These are phyloP conservation scores for Neonectria coccinea DNA, from an alignment of 2,329 filamentous ascomycete genomes.

Conservation along the genomic window DNA sequence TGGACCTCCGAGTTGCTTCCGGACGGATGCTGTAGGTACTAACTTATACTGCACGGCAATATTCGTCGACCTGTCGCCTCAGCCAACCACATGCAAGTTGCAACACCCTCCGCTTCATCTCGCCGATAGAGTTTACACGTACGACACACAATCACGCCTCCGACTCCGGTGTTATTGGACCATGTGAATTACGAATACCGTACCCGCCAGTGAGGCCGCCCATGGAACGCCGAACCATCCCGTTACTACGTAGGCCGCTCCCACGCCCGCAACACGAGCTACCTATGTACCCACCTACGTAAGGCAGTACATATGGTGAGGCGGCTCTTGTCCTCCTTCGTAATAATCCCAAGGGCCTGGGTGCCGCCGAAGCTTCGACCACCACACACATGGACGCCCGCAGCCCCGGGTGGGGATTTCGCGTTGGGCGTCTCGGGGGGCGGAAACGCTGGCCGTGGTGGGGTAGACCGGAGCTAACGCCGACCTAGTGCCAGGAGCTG, in stretches of 20 bases:
- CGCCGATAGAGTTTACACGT: slow-evolving; percentile 28
- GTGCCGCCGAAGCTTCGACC: slow-evolving; percentile 6
- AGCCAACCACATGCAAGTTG: slow-evolving; percentile 20
- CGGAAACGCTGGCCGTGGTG: slow-evolving; percentile 13
- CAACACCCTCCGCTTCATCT: slow-evolving; percentile 3
- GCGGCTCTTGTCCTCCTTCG: neutral
- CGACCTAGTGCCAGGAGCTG: slow-evolving; percentile 7
- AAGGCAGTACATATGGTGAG: neutral
- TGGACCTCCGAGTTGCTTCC: slow-evolving; percentile 16
- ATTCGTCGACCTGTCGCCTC: neutral
- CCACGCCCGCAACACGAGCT: slow-evolving; percentile 4
- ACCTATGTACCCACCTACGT: neutral
- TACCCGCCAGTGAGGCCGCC: slow-evolving; percentile 10
- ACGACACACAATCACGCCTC: slow-evolving; percentile 4
- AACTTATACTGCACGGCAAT: too few relatives aligned
- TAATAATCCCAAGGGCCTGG: slow-evolving; percentile 8
- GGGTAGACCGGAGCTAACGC: slow-evolving; percentile 7
- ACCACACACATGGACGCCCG: slow-evolving; percentile 2
- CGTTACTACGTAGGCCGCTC: too few relatives aligned
- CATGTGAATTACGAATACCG: neutral
- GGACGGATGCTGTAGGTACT: too few relatives aligned
- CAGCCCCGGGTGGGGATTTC: slow-evolving; percentile 16
- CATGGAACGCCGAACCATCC: neutral
- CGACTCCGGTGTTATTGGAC: slow-evolving; percentile 3
- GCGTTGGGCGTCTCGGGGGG: slow-evolving; percentile 8